Percentiles rank a stretch among this genome's conserved stretches.
These are phyloP conservation scores for Arthrobotrys sinensis DNA, from an alignment of 2,329 filamentous ascomycete genomes.

Conservation along the genomic window DNA sequence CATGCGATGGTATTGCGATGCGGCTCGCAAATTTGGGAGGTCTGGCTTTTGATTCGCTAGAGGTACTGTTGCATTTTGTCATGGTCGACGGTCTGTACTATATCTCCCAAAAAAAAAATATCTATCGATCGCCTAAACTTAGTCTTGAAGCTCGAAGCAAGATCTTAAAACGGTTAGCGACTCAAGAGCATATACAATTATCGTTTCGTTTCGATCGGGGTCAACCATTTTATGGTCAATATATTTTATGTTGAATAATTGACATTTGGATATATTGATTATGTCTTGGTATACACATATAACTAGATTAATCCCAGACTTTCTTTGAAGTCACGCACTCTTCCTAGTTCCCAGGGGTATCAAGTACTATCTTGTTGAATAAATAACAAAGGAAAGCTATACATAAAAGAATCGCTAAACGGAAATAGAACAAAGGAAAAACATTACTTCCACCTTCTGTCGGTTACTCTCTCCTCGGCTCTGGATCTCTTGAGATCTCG, in stretches of 20 bases:
- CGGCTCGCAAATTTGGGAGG: too few species aligned
- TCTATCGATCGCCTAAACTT: too few species aligned
- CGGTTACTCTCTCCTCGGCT: not conserved
- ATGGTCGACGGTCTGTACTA: too few species aligned
- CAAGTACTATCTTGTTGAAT: conserved; percentile 23
- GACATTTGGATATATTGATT: conserved; percentile 10
- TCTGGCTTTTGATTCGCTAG: too few species aligned
- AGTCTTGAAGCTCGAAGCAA: too few species aligned
- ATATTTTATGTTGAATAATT: conserved; percentile 7
- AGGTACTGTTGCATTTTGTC: too few species aligned
- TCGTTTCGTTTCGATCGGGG: too few species aligned
- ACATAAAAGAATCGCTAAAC: conserved; percentile 19
- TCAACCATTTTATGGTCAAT: not conserved
- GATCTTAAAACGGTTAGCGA: too few species aligned
- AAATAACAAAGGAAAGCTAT: conserved; percentile 27
- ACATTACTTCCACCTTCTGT: not conserved
- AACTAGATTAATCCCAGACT: conserved; percentile 18
- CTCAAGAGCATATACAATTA: too few species aligned
- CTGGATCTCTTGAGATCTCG: not conserved
- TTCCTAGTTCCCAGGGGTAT: conserved; percentile 25
- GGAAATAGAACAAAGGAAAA: conserved; percentile 16
- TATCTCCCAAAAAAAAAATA: too few species aligned
- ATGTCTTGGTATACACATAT: conserved; percentile 4
- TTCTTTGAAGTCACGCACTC: conserved; percentile 4
- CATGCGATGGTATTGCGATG: too few species aligned